Base-by-base conservation (phyloP, 2,329 filamentous ascomycete genomes). In the Aspergillus sp. region DNA sequence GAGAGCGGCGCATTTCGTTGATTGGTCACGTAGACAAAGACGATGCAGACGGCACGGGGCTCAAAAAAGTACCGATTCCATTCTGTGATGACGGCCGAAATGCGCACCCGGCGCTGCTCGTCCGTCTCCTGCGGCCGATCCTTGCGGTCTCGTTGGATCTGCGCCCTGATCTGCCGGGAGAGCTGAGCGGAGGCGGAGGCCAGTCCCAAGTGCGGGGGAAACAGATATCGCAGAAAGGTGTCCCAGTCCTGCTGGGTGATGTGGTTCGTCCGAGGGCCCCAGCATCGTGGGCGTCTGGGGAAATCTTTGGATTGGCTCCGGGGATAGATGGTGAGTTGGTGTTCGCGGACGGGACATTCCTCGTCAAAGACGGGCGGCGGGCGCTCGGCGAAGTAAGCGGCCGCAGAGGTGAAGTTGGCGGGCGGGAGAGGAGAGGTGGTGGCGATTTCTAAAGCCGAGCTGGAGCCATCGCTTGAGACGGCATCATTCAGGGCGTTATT, bases 21-120 rank as follows among this genome's bases (percentile, higher is more conserved):
- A 48, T 72, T 63, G 2, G 63, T 63, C 14, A 71, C 64, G 58
- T 73, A 74, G 17, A 64, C 57, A 61, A 65, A 69, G 7, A 63
- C 56, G 32, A 76, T 63, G 3, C 60, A 60, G 19, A 67, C 62
- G 14, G 63, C 67, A 40, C 73, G 69, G 8, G 65, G 68, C 13
- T 61, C 63, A 45, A 76, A 76, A 47, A 76, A 76, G 35, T 63
- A 65, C 43, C 68, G 60, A 52, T 76, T 76, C 74, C 74, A 76
- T 56, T 76, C 74, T 4, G 61, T 61, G 36, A 74, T 63, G 13
- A 75, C 73, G 2, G 71, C 68, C 9, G 65, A 51, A 30, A 76
- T 69, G 16, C 71, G 69, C 16, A 61, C 60, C 45, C 54, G 60
- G n/a, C 73, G 68, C 50, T 74, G 65, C 22, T 72, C 69, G 45